Conservation (phyloP, 163 green algal genomes). For the Picocystis sp. region DNA sequence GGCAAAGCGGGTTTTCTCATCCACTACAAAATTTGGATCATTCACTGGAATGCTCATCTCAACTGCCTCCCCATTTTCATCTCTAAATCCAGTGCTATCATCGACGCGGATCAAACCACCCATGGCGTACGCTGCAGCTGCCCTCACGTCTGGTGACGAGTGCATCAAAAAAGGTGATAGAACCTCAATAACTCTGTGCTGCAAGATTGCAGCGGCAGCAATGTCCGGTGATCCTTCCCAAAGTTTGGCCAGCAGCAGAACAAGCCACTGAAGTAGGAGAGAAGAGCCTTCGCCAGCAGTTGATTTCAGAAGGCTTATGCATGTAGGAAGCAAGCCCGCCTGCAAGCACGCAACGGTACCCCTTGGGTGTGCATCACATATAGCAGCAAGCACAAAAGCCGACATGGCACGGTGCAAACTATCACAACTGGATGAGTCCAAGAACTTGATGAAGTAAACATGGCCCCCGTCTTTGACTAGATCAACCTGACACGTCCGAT, state of each 20-base stretch:
- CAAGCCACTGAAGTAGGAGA: slow-evolving; percentile 64
- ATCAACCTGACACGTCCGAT: slow-evolving; percentile 67
- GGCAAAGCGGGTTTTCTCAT: slow-evolving; percentile 1
- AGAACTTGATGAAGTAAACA: slow-evolving; percentile 91
- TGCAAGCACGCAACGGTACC: slow-evolving; percentile 59
- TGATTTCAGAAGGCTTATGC: slow-evolving; percentile 6
- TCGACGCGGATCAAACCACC: slow-evolving; percentile 51
- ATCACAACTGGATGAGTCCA: slow-evolving; percentile 37
- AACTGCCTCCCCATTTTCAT: neutral
- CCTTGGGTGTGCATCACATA: slow-evolving; percentile 68
- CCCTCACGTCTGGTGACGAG: slow-evolving; percentile 48
- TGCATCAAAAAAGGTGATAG: slow-evolving; percentile 45
- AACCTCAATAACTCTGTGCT: slow-evolving; percentile 20
- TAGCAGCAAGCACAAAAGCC: slow-evolving; percentile 82
- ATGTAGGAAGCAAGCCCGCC: slow-evolving; percentile 26
- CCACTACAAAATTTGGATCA: neutral
- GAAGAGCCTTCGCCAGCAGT: slow-evolving; percentile 7
- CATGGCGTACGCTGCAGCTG: slow-evolving; percentile 71
- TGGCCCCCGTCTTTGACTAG: slow-evolving; percentile 91
- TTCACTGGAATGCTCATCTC: neutral
- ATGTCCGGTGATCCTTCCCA: slow-evolving; percentile 58
- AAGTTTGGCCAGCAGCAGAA: slow-evolving; percentile 75
- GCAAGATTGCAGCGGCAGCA: slow-evolving; percentile 18
- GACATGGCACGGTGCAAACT: slow-evolving; percentile 40
- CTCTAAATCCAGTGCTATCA: slow-evolving; percentile 2